Base-by-base conservation (phyloP, 225 moss, liverwort and hornwort species). In the Physcomitrellopsis africana region DNA sequence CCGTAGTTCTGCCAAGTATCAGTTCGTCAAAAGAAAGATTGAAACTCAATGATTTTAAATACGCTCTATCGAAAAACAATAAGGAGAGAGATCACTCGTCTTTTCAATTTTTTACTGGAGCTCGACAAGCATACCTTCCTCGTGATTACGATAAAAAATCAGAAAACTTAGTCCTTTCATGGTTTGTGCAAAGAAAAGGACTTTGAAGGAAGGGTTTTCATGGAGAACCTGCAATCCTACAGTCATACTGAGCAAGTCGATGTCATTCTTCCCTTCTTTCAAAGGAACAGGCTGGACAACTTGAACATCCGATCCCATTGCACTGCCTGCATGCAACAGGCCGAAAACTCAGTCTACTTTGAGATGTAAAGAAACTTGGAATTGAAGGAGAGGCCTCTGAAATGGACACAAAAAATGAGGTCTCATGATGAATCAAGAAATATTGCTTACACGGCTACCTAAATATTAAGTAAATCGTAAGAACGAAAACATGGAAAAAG, bases 241-340 rank as follows among this genome's bases (percentile, higher is more conserved):
- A n/a, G 93, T 95, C 97, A 99, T 99, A 68, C 77, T 82, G 17
- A 99, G 76, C 49, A 99, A 80, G 82, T 95, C 89, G 78, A 99
- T 87, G 76, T 79, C 86, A 55, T 99, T 99, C 37, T 68, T 84
- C 71, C 94, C 97, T 47, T 74, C 66, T 2, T 86, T 74, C 70
- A 99, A 63, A 27, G 13, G 54, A 51, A 99, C 71, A 46, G 83
- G 77, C 81, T 99, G 93, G 51, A 79, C 80, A 53, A 99, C 91
- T 70, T 26, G 27, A 68, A 93, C 75, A 82, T 93, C 82, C 62
- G 72, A 86, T 51, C 97, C 97, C 68, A 73, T 73, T 61, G 86
- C 91, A 90, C 94, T 99, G 72, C 96, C 96, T 97, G 89, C 76
- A 77, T 18, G 54, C 49, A 80, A 58, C 60, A 70, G 18, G 49